Base-by-base conservation (phyloP, 257 asterid species). In the Vinca minor region DNA sequence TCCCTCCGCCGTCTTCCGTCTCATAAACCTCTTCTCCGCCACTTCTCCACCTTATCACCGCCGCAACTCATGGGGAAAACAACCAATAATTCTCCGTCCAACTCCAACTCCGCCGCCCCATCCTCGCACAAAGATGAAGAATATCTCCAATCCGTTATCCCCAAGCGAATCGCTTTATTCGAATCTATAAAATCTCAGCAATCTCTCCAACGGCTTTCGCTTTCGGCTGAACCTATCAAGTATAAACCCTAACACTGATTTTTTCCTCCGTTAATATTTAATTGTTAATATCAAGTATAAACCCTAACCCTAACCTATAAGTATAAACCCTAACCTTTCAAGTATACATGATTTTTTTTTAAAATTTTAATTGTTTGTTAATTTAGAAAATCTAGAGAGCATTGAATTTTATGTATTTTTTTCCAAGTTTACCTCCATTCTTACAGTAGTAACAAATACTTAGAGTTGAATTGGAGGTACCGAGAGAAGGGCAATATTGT, bases 91-190 rank as follows among this genome's bases (percentile, higher is more conserved):
- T 61, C 87, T 20, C 56, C 64, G 42, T 53, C 78, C 10, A 74
- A 17, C 58, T 68, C 91, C 12, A 70, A 69, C 50, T 71, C 71
- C 50, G 75, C 75, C 18, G 29, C 69, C 15, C 69, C 75, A 18
- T 34, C 69, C 15, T 67, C 1, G 58, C 50, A 70, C 64, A 84
- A 81, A 66, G 92, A 91, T 68, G 98, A 85, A 41, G 73, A 71
- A 8, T 88, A 85, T 79, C 94, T 91, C 49, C 72, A 78, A 64
- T 23, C 79, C 5, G 90, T 86, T 48, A 62, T 78, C 59, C 87
- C 87, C 70, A 91, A 78, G 55, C 94, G 96, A 46, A 85, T 88
- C 50, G 56, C 82, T 4, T 71, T 75, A 8, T 91, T 91, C 57
- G 83, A 85, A 28, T 65, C 87, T 38, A 69, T 91, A 28, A 74